phyloP scores from a whole-genome alignment of 805 yeast genomes.

The Candida golubevii region DNA sequence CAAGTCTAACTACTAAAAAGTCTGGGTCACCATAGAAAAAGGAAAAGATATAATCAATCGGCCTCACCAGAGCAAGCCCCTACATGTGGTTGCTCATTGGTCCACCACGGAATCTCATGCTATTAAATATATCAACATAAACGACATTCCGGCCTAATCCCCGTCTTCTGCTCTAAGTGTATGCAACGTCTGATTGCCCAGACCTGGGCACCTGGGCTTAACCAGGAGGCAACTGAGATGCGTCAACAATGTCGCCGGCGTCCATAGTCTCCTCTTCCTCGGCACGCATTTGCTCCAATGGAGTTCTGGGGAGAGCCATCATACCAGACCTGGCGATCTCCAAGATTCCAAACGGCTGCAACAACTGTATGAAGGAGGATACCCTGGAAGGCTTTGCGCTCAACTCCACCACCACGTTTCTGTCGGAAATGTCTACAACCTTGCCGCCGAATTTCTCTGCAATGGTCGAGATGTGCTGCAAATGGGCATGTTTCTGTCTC shows the following conservation, averaged over 20 bases:
- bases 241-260: slow-evolving; percentile 74
- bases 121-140: too few species aligned
- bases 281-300: slow-evolving; percentile 53
- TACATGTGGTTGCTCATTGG: too few species aligned
- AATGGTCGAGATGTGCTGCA: slow-evolving; percentile 76
- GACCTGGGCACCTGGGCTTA: slow-evolving; percentile 24
- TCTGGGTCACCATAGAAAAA: too few species aligned
- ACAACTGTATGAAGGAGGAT: slow-evolving; percentile 76
- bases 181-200: too few species aligned
- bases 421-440: slow-evolving; percentile 85
- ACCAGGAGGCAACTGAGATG: slow-evolving; percentile 93
- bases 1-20: too few species aligned
- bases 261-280: slow-evolving; percentile 50
- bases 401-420: slow-evolving; percentile 91
- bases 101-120: too few species aligned
- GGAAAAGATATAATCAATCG: too few species aligned
- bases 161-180: not conserved
- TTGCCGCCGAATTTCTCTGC: slow-evolving; percentile 89
- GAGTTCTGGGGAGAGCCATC: slow-evolving; percentile 98
- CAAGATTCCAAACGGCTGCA: slow-evolving; percentile 93
- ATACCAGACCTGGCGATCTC: slow-evolving; percentile 97
- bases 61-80: too few species aligned
- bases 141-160: too few species aligned
- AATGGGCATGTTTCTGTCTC: slow-evolving; percentile 88
- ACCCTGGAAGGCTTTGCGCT: slow-evolving; percentile 91